Evolutionary conservation across 2,329 filamentous ascomycete species (phyloP).

Genomic region (Alternaria dauci): DNA sequence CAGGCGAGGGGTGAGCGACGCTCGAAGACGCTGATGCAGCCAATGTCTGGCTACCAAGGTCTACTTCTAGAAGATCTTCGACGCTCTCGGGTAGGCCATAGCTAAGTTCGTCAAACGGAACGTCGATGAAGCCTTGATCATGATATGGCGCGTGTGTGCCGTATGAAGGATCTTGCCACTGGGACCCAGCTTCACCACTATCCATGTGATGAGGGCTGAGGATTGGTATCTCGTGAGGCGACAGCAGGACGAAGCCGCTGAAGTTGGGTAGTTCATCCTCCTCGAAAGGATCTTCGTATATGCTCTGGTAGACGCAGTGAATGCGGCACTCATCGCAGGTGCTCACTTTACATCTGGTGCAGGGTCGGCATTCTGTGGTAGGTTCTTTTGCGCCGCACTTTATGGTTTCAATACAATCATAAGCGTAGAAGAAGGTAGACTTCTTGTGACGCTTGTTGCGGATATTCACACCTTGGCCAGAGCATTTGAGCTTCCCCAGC

Average conservation of each 20-base stretch:
- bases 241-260: slow-evolving; percentile 42
- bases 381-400: slow-evolving; percentile 28
- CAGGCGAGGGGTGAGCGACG: slow-evolving; percentile 35
- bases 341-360: slow-evolving; percentile 35
- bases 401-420: slow-evolving; percentile 33
- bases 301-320: slow-evolving; percentile 47
- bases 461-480: slow-evolving; percentile 37
- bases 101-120: slow-evolving; percentile 31
- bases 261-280: slow-evolving; percentile 42
- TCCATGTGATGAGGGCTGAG: slow-evolving; percentile 39
- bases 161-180: slow-evolving; percentile 21
- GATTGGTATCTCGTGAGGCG: slow-evolving; percentile 37
- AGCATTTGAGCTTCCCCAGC: slow-evolving; percentile 37
- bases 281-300: slow-evolving; percentile 33
- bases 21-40: slow-evolving; percentile 30
- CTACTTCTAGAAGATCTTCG: slow-evolving; percentile 34
- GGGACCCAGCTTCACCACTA: background rate
- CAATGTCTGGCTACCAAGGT: slow-evolving; percentile 33
- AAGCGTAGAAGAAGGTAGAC: slow-evolving; percentile 34
- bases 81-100: slow-evolving; percentile 35
- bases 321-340: slow-evolving; percentile 49
- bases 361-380: slow-evolving; percentile 33
- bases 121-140: slow-evolving; percentile 44
- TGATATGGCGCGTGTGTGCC: slow-evolving; percentile 31
- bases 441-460: slow-evolving; percentile 33